Conservation (phyloP, 768 basidiomycete genomes). For the Kwoniella heveanensis region DNA sequence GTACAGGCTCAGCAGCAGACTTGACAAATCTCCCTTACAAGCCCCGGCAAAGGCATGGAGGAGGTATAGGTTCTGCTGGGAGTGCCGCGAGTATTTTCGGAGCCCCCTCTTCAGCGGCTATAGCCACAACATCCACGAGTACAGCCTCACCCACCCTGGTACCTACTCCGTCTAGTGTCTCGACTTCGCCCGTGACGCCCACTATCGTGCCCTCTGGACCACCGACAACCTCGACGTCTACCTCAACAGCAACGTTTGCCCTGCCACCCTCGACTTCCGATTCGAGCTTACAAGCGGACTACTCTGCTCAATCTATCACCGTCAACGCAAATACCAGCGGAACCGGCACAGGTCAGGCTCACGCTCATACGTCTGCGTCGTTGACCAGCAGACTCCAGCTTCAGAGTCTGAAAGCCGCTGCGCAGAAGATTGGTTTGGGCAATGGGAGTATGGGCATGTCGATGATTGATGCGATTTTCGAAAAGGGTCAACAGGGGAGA, state of each 20-base stretch:
- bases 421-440: constrained; percentile 52
- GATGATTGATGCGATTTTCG: constrained; percentile 55
- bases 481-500: constrained; percentile 47
- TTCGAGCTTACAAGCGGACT: constrained; percentile 14
- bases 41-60: constrained; percentile 47
- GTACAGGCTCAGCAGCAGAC: too few species aligned
- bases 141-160: constrained; percentile 17
- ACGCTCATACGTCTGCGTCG: constrained; percentile 4
- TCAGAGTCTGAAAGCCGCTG: constrained; percentile 56
- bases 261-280: constrained; percentile 36
- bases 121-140: not conserved
- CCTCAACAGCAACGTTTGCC: constrained; percentile 44
- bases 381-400: constrained; percentile 51
- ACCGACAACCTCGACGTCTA: constrained; percentile 45
- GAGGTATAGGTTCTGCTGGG: constrained; percentile 27
- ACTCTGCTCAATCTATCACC: not conserved
- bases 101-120: not conserved
- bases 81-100: constrained; percentile 24
- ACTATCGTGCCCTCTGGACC: constrained; percentile 22
- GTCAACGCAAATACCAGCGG: not conserved
- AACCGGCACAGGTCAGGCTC: not conserved
- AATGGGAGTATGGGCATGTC: constrained; percentile 56
- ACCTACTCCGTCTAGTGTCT: constrained; percentile 4
- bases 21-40: constrained; percentile 46
- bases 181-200: constrained; percentile 29